Percentiles rank a stretch among this genome's conserved stretches.
These are phyloP conservation scores for Lepiota venenata DNA, from an alignment of 768 basidiomycete genomes.

Conservation along the genomic window DNA sequence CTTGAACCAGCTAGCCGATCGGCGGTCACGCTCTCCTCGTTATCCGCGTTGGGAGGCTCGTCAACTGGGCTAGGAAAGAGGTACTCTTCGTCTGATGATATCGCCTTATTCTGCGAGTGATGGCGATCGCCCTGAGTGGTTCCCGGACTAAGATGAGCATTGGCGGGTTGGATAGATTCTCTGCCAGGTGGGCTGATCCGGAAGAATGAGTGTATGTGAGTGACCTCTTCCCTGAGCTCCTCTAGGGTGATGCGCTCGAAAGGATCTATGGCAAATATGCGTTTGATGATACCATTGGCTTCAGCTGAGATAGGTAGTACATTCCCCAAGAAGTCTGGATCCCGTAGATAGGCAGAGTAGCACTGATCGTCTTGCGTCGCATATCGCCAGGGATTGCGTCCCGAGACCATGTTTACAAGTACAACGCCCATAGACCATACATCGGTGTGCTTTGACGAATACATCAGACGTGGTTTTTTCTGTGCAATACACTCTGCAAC, in stretches of 20 bases:
- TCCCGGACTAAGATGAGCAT: no score
- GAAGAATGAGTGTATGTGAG: slow-evolving; percentile 58
- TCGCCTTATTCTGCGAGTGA: not conserved
- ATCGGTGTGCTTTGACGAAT: slow-evolving; percentile 64
- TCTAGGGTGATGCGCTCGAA: slow-evolving; percentile 56
- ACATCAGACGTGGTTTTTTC: slow-evolving; percentile 36
- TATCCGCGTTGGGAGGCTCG: slow-evolving; percentile 16
- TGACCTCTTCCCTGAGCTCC: slow-evolving; percentile 55
- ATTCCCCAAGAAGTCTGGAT: slow-evolving; percentile 60
- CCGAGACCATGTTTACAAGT: slow-evolving; percentile 78
- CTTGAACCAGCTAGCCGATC: not conserved
- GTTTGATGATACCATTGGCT: slow-evolving; percentile 64
- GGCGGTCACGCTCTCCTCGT: no score
- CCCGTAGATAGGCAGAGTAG: slow-evolving; percentile 59
- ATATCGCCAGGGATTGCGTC: slow-evolving; percentile 74
- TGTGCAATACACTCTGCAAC: slow-evolving; percentile 48
- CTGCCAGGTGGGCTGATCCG: not conserved
- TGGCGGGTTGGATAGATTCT: not conserved
- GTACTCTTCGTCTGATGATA: slow-evolving; percentile 32
- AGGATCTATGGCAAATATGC: slow-evolving; percentile 70
- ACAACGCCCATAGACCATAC: slow-evolving; percentile 80
- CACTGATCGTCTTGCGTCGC: slow-evolving; percentile 65
- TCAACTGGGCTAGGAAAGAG: slow-evolving; percentile 31
- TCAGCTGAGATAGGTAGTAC: slow-evolving; percentile 21
- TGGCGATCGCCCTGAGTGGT: not conserved